Evolutionary conservation across 129 eudicot genomes (phyloP).

Genomic region (Flaveria bidentis): DNA sequence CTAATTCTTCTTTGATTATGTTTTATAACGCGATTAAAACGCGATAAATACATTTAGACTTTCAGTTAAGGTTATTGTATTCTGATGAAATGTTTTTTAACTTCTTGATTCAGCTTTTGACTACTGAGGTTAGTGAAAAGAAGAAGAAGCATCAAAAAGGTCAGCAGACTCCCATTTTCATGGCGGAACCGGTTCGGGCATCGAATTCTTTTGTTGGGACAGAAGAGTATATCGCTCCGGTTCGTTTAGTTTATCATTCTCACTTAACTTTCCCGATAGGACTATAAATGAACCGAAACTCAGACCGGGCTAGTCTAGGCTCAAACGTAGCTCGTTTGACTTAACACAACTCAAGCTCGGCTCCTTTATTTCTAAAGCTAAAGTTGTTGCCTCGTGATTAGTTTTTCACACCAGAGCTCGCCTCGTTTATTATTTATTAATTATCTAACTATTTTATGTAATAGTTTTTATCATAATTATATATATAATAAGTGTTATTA

Average conservation of each 20-base stretch:
- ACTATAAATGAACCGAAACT: too few species aligned
- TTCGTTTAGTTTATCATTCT: conserved; percentile 32
- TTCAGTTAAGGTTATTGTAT: background rate
- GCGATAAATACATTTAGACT: background rate
- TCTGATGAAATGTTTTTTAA: background rate
- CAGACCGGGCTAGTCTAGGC: too few species aligned
- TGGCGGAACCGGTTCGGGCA: conserved; percentile 99
- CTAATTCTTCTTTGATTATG: background rate
- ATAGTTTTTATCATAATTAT: too few species aligned
- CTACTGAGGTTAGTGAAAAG: conserved; percentile 66
- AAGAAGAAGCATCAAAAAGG: conserved; percentile 52
- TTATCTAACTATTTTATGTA: too few species aligned
- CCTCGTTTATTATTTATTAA: too few species aligned
- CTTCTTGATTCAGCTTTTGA: conserved; percentile 60
- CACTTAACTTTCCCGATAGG: background rate
- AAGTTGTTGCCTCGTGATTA: too few species aligned
- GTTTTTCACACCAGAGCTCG: too few species aligned
- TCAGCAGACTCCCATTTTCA: conserved; percentile 74
- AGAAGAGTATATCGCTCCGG: conserved; percentile 99
- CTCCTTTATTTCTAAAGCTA: too few species aligned
- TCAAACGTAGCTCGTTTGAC: too few species aligned
- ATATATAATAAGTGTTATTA: too few species aligned
- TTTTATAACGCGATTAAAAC: background rate
- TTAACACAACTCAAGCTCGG: too few species aligned
- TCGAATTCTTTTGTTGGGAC: conserved; percentile 98